Evolutionary conservation across 2,329 filamentous ascomycete species (phyloP).

Genomic region (Malbranchea zuffiana): DNA sequence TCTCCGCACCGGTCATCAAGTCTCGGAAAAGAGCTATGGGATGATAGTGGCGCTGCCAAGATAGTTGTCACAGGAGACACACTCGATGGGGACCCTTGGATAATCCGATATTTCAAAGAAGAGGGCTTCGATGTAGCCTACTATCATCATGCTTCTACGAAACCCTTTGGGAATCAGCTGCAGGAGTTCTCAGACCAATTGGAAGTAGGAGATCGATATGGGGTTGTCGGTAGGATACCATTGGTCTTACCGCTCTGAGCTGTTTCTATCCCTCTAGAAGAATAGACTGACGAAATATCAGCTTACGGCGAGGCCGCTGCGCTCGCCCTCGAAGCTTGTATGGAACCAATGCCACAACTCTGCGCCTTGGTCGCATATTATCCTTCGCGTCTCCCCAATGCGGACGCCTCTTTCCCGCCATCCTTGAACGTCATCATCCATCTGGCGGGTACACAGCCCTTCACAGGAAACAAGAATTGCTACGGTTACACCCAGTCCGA

Average conservation of each 20-base stretch:
- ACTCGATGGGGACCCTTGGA: conserved; percentile 9
- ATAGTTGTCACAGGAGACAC: conserved; percentile 19
- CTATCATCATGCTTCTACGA: conserved; percentile 44
- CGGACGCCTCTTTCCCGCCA: conserved; percentile 27
- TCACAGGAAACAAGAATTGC: conserved; percentile 34
- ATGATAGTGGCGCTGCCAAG: conserved; percentile 66
- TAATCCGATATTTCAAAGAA: conserved; percentile 19
- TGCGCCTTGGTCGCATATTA: conserved; percentile 54
- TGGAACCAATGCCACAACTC: conserved; percentile 47
- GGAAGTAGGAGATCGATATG: conserved; percentile 50
- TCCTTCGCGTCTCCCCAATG: conserved; percentile 46
- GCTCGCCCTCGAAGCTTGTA: conserved; percentile 47
- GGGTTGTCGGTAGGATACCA: conserved; percentile 44
- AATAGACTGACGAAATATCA: conserved; percentile 20
- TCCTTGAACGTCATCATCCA: conserved; percentile 45
- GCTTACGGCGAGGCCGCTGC: conserved; percentile 54
- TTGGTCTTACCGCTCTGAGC: not conserved
- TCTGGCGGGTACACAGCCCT: conserved; percentile 39
- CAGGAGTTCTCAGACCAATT: conserved; percentile 44
- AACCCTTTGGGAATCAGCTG: conserved; percentile 41
- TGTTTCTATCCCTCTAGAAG: not conserved
- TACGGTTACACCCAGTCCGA: conserved; percentile 47
- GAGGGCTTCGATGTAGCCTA: conserved; percentile 53
- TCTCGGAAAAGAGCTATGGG: conserved; percentile 35
- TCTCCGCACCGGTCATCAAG: conserved; percentile 2